Evolutionary conservation across 2,329 filamentous ascomycete species (phyloP), one percentile per base, ranked within the genome.

Genomic region (Sclerotinia glacialis): DNA sequence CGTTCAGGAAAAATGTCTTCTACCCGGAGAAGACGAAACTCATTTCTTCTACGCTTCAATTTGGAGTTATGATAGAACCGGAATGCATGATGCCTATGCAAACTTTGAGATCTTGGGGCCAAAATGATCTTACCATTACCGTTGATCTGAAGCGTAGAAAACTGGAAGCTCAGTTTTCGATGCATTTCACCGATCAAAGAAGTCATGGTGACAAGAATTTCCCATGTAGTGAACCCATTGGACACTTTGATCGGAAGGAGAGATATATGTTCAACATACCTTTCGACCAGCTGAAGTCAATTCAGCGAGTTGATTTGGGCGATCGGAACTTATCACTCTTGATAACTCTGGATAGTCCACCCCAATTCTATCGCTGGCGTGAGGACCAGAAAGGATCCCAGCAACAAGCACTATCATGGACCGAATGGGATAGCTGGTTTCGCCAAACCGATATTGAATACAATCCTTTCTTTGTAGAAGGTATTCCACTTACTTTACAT

Each of bases 371-470:
- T 58, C 73, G 77, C 26, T 76, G 76, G 67, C 67, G 74, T 23
- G 58, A 69, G 21, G 71, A 78, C 28, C 68, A 74, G 8, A 64
- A 69, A 18, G 67, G 70, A 11, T 83, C 80, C 1, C 82, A 85
- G 69, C 74, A 78, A 8, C 74, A 75, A 14, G 73, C 77, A 59
- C 71, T 75, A 18, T 73, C 63, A n/a, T 90, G 87, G 87, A 80
- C 76, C 55, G 83, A 85, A 28, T 79, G 79, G 68, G 81, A 85
- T 69, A 78, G 80, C 0, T 90, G 86, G 87, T 85, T 81, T 66
- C 82, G 89, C 26, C 86, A 89, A 71, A 89, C 87, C 0, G 82
- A 86, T 69, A 83, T 91, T 31, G 80, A 84, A n/a, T 79, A 81
- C 65, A 73, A 80, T 46, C 78, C 79, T 11, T 70, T 74, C 11